These are phyloP conservation scores for Candida coquimbonensis DNA, from an alignment of 805 yeast genomes.

Conservation along the genomic window DNA sequence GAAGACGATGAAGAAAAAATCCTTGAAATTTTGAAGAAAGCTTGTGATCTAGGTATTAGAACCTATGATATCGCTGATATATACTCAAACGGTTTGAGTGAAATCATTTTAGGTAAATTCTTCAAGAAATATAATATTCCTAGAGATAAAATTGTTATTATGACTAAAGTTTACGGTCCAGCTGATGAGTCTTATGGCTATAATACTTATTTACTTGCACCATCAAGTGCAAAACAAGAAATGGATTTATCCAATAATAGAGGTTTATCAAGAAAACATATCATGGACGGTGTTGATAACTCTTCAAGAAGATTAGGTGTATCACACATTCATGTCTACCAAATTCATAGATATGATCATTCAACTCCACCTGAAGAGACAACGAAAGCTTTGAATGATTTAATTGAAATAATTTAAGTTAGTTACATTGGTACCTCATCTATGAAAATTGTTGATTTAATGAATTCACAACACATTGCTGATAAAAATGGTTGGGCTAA, in stretches of 20 bases:
- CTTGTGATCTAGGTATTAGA: conserved; percentile 38
- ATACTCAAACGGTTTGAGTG: conserved; percentile 42
- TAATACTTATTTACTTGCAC: conserved; percentile 20
- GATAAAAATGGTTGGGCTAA: conserved; percentile 50
- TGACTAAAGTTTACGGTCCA: conserved; percentile 32
- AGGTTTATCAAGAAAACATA: conserved; percentile 41
- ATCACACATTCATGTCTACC: conserved; percentile 40
- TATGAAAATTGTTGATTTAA: conserved; percentile 51
- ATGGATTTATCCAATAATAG: conserved; percentile 20
- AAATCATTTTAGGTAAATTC: conserved; percentile 44
- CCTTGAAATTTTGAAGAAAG: conserved; percentile 35
- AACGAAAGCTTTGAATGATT: conserved; percentile 47
- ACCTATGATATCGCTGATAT: conserved; percentile 46
- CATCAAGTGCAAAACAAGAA: not conserved
- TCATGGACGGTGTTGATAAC: conserved; percentile 35
- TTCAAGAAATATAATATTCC: conserved; percentile 42
- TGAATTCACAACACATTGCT: conserved; percentile 46
- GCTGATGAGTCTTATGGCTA: conserved; percentile 7
- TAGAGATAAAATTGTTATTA: conserved; percentile 45
- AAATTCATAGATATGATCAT: conserved; percentile 46
- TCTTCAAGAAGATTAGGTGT: conserved; percentile 35
- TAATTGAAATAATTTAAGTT: conserved; percentile 37
- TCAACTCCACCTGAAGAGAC: conserved; percentile 41
- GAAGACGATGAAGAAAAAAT: conserved; percentile 40
- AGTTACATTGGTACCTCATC: conserved; percentile 60